These are phyloP conservation scores for Hibiscus trionum DNA, from an alignment of 345 rosid species.

Conservation along the genomic window DNA sequence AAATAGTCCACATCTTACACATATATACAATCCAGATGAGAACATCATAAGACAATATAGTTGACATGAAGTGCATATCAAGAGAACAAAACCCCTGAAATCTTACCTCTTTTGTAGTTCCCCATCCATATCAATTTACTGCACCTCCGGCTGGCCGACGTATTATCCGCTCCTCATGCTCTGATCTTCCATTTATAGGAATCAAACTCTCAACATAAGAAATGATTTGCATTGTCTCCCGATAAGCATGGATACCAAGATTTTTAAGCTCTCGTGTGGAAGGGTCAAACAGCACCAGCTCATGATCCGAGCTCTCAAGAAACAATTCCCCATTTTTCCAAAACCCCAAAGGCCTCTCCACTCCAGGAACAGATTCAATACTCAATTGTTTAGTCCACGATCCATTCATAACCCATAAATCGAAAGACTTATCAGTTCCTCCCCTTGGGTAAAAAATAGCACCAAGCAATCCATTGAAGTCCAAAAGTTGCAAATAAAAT, in stretches of 20 bases:
- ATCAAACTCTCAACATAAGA: background rate
- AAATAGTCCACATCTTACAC: too few species aligned
- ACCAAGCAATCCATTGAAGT: background rate
- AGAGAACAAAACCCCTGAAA: background rate
- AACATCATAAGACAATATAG: background rate
- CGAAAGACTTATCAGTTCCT: background rate
- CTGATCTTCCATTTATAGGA: background rate
- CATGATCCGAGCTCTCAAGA: background rate
- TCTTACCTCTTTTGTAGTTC: background rate
- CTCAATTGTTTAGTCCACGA: background rate
- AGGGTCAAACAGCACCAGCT: background rate
- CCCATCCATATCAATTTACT: background rate
- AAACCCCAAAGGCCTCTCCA: background rate
- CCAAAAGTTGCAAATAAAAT: background rate
- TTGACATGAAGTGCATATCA: background rate
- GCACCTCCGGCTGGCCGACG: background rate
- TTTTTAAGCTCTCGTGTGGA: background rate
- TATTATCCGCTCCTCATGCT: background rate
- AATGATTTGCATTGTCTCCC: background rate
- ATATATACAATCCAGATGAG: background rate
- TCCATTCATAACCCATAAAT: conserved; percentile 1
- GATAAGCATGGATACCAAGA: background rate
- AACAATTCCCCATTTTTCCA: background rate
- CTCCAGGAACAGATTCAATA: background rate
- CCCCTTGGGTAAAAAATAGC: background rate